A percentile compares a stretch with the other conserved stretches of the same genome.
These are phyloP conservation scores for Aegle marmelos DNA, from an alignment of 345 rosid genomes.

Conservation along the genomic window DNA sequence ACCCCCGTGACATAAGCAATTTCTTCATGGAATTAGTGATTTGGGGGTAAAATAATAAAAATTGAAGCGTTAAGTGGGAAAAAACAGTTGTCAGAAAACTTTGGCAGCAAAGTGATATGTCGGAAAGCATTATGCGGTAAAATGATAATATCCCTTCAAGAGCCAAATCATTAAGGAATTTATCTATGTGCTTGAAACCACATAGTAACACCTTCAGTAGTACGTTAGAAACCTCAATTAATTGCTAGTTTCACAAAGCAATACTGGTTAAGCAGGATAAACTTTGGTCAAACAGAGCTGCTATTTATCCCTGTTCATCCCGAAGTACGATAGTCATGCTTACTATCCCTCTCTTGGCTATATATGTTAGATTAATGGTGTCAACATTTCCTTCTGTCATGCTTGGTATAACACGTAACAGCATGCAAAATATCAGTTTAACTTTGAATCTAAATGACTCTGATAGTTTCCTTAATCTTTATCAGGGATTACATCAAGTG, in stretches of 20 bases:
- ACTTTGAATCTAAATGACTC: constrained; percentile 5
- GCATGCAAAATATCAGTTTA: background rate
- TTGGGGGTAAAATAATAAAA: no score
- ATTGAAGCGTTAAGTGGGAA: no score
- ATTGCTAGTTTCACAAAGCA: background rate
- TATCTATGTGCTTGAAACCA: background rate
- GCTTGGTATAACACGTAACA: background rate
- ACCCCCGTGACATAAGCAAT: no score
- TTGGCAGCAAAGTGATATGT: no score
- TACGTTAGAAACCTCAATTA: background rate
- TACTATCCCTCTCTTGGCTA: background rate
- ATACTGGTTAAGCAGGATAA: background rate
- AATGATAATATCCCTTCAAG: background rate
- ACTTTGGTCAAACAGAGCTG: background rate
- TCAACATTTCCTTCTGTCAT: background rate
- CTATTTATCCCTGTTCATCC: background rate
- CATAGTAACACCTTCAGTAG: background rate
- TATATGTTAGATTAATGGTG: background rate
- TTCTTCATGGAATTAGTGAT: no score
- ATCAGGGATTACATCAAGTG: constrained; percentile 79
- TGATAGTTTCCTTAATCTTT: constrained; percentile 17
- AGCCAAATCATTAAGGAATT: background rate
- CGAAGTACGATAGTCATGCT: background rate
- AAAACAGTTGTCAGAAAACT: no score
- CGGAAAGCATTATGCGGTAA: no score